These are phyloP conservation scores for Phlebiopsis flavidoalba DNA, from an alignment of 768 basidiomycete species.

Conservation along the genomic window DNA sequence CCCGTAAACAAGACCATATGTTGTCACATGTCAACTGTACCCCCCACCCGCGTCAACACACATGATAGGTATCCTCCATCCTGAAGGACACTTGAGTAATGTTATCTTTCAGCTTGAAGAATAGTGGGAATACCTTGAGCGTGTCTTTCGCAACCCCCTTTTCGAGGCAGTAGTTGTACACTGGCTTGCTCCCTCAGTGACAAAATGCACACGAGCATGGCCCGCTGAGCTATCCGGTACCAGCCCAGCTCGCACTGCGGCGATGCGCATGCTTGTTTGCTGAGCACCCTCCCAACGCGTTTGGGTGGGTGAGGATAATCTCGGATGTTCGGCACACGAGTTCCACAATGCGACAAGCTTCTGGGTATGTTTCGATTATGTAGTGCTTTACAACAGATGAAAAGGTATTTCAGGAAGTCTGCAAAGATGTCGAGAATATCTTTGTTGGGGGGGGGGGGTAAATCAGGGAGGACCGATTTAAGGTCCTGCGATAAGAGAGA, in stretches of 20 bases:
- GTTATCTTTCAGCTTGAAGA: not conserved
- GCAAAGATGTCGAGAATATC: constrained; percentile 1
- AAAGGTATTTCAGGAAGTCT: constrained; percentile 9
- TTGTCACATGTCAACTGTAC: constrained; percentile 39
- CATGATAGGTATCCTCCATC: constrained; percentile 32
- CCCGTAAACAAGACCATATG: constrained; percentile 19
- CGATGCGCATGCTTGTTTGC: constrained; percentile 50
- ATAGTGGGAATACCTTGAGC: not conserved
- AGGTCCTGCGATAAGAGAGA: not conserved
- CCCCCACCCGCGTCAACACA: constrained; percentile 50
- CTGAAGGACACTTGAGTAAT: not conserved
- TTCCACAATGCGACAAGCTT: constrained; percentile 41
- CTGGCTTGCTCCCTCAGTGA: constrained; percentile 67
- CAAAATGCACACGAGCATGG: constrained; percentile 42
- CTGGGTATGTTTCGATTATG: constrained; percentile 26
- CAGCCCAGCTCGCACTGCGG: constrained; percentile 47
- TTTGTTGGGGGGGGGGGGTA: constrained; percentile 1
- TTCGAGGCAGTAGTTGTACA: constrained; percentile 50
- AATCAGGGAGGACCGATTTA: not conserved
- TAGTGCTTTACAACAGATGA: not conserved
- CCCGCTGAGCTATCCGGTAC: constrained; percentile 35
- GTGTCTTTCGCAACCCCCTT: constrained; percentile 24
- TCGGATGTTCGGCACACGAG: constrained; percentile 39
- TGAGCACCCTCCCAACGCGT: constrained; percentile 63
- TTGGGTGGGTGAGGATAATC: constrained; percentile 56